These are phyloP conservation scores for Ophiosphaerella herpotricha DNA, from an alignment of 2,329 filamentous ascomycete species.

Conservation along the genomic window DNA sequence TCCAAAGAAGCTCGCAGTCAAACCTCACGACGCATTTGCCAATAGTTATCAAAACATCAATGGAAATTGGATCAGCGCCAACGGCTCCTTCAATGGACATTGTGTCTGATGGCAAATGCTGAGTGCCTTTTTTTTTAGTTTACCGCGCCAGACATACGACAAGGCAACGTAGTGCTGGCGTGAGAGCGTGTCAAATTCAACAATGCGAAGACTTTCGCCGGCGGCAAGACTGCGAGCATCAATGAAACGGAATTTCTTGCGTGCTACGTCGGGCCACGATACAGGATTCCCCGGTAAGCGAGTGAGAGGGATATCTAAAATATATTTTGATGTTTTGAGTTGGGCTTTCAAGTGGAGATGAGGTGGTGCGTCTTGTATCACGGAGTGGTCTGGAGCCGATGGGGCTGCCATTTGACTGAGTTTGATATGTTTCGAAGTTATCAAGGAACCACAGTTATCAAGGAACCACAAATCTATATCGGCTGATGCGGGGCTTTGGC, in stretches of 20 bases:
- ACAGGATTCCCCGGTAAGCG: not conserved
- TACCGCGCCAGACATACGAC: constrained; percentile 5
- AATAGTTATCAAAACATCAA: constrained; percentile 1
- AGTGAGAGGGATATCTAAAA: not conserved
- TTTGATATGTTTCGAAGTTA: not conserved
- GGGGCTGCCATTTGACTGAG: not conserved
- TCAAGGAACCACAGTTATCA: not conserved
- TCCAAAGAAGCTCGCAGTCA: constrained; percentile 4
- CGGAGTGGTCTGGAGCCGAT: not conserved
- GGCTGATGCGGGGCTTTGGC: too few species aligned
- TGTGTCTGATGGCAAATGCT: not conserved
- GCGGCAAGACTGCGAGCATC: constrained; percentile 3
- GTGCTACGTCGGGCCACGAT: not conserved
- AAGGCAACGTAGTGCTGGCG: constrained; percentile 1
- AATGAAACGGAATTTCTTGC: constrained; percentile 7
- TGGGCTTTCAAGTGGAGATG: too few species aligned
- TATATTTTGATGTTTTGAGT: not conserved
- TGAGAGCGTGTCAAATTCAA: constrained; percentile 4
- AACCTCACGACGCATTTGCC: constrained; percentile 2
- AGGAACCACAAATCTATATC: too few species aligned
- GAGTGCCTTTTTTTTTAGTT: not conserved
- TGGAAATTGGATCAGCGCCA: constrained; percentile 6
- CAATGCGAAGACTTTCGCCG: not conserved
- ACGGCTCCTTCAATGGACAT: constrained; percentile 3
- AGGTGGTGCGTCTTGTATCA: too few species aligned